These are phyloP conservation scores for Phyllosticta ampelicida DNA, from an alignment of 2,329 filamentous ascomycete species.

Conservation along the genomic window DNA sequence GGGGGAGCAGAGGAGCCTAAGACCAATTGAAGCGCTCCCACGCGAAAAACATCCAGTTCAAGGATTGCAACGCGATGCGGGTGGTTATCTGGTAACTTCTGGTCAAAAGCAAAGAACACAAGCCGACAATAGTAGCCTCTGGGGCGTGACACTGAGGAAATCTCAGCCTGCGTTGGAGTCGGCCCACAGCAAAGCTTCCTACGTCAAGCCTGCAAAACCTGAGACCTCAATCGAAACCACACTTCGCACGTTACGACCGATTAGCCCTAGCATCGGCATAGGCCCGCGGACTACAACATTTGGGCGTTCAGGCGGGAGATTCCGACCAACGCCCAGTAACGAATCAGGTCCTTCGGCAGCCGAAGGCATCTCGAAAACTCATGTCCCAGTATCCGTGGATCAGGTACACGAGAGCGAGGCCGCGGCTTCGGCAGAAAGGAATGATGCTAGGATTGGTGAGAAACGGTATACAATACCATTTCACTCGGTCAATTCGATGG, in stretches of 20 bases:
- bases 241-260: background rate
- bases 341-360: background rate
- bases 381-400: background rate
- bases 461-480: background rate
- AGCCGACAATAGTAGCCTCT: background rate
- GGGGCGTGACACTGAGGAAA: background rate
- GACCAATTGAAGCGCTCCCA: slow-evolving; percentile 1
- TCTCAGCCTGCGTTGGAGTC: background rate
- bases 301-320: background rate
- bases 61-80: background rate
- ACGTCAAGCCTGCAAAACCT: background rate
- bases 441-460: background rate
- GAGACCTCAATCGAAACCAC: background rate
- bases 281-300: background rate
- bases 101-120: background rate
- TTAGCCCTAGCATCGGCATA: slow-evolving; percentile 5
- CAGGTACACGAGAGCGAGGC: background rate
- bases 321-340: background rate
- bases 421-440: background rate
- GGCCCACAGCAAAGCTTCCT: background rate
- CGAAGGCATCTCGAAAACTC: background rate
- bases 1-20: background rate
- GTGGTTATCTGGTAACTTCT: background rate
- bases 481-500: background rate
- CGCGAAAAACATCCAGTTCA: background rate